Conservation (phyloP, 768 basidiomycete genomes). For the Multifurca ochricompacta region DNA sequence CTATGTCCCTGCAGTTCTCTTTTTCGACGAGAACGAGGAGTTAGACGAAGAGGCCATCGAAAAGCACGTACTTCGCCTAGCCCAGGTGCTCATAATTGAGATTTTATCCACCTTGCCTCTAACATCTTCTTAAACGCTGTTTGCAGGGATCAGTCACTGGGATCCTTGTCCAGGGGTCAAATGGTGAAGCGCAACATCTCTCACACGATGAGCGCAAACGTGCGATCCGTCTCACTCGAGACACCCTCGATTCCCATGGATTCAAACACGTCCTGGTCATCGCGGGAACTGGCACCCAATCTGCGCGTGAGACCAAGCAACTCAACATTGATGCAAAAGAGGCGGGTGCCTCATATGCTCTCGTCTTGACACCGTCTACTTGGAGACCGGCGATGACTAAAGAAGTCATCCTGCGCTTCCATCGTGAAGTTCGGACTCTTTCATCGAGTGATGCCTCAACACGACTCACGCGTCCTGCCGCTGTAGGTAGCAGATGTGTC, state of each 20-base stretch:
- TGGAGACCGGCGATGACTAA: conserved; percentile 60
- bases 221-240: conserved; percentile 55
- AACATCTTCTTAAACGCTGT: conserved; percentile 1
- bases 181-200: conserved; percentile 70
- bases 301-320: conserved; percentile 64
- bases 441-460: neutral
- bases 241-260: conserved; percentile 66
- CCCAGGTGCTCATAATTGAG: conserved; percentile 38
- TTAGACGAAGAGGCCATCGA: conserved; percentile 60
- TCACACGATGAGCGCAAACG: conserved; percentile 63
- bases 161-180: conserved; percentile 66
- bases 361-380: conserved; percentile 67
- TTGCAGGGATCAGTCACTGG: conserved; percentile 62
- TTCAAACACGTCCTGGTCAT: conserved; percentile 62
- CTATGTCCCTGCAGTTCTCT: conserved; percentile 75
- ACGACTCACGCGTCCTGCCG: conserved; percentile 23
- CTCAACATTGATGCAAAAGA: conserved; percentile 67
- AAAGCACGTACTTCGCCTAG: conserved; percentile 65
- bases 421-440: conserved; percentile 43
- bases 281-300: conserved; percentile 79
- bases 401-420: conserved; percentile 58
- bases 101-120: conserved; percentile 1
- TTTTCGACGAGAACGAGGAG: conserved; percentile 61
- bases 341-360: conserved; percentile 74
- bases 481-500: conserved; percentile 64